Base-by-base conservation (phyloP, 2,329 filamentous ascomycete genomes). In the Beauveria bassiana region DNA sequence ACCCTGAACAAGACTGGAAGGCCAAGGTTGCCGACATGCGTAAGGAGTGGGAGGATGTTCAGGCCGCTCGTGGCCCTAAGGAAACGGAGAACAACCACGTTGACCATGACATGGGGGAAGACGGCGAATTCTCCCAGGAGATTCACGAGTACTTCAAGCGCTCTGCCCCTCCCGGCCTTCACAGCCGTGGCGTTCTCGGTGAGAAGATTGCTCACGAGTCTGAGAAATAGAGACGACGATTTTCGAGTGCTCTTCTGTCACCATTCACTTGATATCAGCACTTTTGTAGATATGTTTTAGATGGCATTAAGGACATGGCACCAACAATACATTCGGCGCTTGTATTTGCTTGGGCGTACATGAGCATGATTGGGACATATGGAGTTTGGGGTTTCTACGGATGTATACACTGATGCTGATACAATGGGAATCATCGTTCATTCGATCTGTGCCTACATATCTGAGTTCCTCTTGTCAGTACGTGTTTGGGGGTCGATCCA, bases 11-110 rank as follows among this genome's bases (percentile, higher is more conserved):
- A 56, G 93, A 98, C 79, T 91, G 89, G 78, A 84, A 89, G 77
- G 81, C 87, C 72, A 93, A 91, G 81, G 89, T 97, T 65, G 82
- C 87, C 68, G 93, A 97, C 72, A 89, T 96, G 83, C 80, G 83
- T 56, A 71, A 75, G 43, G 85, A 87, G 67, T 88, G 85, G 85
- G 79, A 84, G 69, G 72, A 76, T 52, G 75, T 77, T 65, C 79
- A 82, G 70, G 75, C 74, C 51, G 68, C 69, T 65, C 76, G 78
- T 63, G 73, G 76, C 24, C 77, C 76, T 66, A 81, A 79, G 69
- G 81, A 86, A 66, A 72, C 74, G 5, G 74, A 79, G 65, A 74
- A 74, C 47, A 53, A 49, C 61, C 63, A 63, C 46, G 66, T 71
- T 56, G 71, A 75, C 53, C 63, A 67, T 54, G 69, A 69, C 52